These are phyloP conservation scores for Tricholoma bakamatsutake DNA, from an alignment of 768 basidiomycete species.

Conservation along the genomic window DNA sequence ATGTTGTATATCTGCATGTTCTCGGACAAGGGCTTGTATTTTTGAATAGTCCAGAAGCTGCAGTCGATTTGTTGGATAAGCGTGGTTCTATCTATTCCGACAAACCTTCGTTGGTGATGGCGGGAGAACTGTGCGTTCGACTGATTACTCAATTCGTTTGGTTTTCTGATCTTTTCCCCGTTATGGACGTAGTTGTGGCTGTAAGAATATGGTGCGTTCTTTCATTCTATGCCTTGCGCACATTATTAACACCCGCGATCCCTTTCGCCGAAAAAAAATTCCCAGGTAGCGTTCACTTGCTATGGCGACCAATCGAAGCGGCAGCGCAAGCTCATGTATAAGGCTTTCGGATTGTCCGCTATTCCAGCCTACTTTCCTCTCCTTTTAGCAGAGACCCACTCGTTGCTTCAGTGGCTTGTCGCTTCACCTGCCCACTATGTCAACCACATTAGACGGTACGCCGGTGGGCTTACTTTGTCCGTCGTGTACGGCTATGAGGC, in stretches of 20 bases:
- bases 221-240: not conserved
- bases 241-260: not conserved
- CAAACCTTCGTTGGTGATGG: conserved; percentile 65
- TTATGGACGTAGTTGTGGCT: conserved; percentile 48
- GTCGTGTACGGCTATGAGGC: conserved; percentile 60
- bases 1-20: conserved; percentile 58
- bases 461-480: conserved; percentile 49
- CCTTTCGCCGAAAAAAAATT: not conserved
- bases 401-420: conserved; percentile 52
- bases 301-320: conserved; percentile 60
- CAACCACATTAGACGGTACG: conserved; percentile 41
- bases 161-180: conserved; percentile 13
- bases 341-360: conserved; percentile 47
- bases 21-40: conserved; percentile 66
- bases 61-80: conserved; percentile 62
- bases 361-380: conserved; percentile 56
- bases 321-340: conserved; percentile 62
- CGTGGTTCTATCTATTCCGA: conserved; percentile 70
- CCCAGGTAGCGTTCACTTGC: conserved; percentile 56
- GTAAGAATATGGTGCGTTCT: conserved; percentile 55
- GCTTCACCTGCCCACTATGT: conserved; percentile 33
- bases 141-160: conserved; percentile 4
- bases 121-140: conserved; percentile 55
- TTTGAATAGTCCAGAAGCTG: conserved; percentile 54
- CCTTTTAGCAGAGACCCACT: conserved; percentile 48